Evolutionary conservation across 495 filamentous ascomycete species (phyloP).

Genomic region (Aspergillus steynii): DNA sequence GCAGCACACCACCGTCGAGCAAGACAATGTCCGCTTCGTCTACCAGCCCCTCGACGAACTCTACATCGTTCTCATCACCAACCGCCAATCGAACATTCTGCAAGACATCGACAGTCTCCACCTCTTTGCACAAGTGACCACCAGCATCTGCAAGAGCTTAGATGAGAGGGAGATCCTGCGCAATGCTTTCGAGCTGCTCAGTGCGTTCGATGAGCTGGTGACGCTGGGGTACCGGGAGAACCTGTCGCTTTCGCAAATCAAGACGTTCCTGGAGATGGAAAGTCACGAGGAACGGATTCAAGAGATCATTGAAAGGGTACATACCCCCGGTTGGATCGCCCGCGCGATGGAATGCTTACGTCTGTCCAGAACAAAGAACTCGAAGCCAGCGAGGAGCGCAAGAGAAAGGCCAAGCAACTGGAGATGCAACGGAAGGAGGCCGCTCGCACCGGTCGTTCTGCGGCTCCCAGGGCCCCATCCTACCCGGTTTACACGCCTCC

Average conservation of each 20-base stretch:
- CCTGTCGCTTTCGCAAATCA: conserved; percentile 90
- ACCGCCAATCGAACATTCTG: conserved; percentile 97
- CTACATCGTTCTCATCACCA: conserved; percentile 99
- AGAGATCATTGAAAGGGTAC: conserved; percentile 90
- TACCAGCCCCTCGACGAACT: conserved; percentile 98
- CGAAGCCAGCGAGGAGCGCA: conserved; percentile 95
- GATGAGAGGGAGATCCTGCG: conserved; percentile 92
- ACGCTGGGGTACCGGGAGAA: conserved; percentile 96
- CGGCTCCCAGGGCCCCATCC: conserved; percentile 66
- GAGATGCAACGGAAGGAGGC: conserved; percentile 98
- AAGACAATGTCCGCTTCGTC: conserved; percentile 98
- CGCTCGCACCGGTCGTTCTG: conserved; percentile 57
- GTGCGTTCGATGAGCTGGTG: conserved; percentile 95
- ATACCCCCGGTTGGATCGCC: conserved; percentile 10
- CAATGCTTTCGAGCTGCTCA: conserved; percentile 93
- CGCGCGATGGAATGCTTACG: conserved; percentile 20
- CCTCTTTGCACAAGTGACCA: conserved; percentile 94
- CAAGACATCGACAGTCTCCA: conserved; percentile 99
- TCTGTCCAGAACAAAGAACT: conserved; percentile 86
- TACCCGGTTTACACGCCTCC: conserved; percentile 92
- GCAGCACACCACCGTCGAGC: conserved; percentile 96
- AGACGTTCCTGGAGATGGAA: conserved; percentile 99
- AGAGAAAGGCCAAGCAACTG: conserved; percentile 95
- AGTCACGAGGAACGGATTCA: conserved; percentile 98
- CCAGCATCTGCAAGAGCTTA: conserved; percentile 90